Evolutionary conservation across 176 grass and related monocot species (phyloP).

Genomic region (Lolium multiflorum): DNA sequence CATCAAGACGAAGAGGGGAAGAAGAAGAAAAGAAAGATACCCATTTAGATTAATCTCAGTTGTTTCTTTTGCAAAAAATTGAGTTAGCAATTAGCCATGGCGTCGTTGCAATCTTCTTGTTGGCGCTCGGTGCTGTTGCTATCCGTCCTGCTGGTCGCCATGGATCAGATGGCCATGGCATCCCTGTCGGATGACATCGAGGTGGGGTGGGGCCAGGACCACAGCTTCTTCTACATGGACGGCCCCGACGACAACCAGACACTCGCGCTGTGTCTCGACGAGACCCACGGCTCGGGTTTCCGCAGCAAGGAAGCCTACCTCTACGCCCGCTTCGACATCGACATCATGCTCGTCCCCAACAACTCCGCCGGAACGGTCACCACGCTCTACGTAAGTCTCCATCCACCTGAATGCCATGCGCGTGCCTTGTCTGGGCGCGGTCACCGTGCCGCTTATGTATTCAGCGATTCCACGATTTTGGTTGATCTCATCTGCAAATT

Average conservation of each 20-base stretch:
- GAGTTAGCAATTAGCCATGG: constrained; percentile 23
- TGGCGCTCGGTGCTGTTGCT: background rate
- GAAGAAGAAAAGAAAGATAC: background rate
- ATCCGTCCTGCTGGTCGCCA: background rate
- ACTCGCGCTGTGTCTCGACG: constrained; percentile 49
- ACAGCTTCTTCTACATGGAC: constrained; percentile 41
- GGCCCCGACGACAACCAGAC: constrained; percentile 1
- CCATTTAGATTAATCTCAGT: background rate
- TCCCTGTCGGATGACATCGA: constrained; percentile 34
- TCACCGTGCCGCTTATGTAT: background rate
- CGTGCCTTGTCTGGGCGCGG: background rate
- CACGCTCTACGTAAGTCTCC: constrained; percentile 68
- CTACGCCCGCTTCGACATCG: constrained; percentile 68
- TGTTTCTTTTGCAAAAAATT: background rate
- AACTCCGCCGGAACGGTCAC: constrained; percentile 86
- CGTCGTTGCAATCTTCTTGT: background rate
- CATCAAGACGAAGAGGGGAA: background rate
- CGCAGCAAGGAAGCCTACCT: constrained; percentile 53
- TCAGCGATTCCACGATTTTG: background rate
- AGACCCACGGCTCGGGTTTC: constrained; percentile 64
- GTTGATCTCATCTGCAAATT: background rate
- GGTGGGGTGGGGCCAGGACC: constrained; percentile 45
- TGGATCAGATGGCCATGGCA: background rate
- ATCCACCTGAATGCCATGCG: background rate
- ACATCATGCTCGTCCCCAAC: constrained; percentile 64